Conservation (phyloP, 306 rosid species). For the Lagenaria siceraria region DNA sequence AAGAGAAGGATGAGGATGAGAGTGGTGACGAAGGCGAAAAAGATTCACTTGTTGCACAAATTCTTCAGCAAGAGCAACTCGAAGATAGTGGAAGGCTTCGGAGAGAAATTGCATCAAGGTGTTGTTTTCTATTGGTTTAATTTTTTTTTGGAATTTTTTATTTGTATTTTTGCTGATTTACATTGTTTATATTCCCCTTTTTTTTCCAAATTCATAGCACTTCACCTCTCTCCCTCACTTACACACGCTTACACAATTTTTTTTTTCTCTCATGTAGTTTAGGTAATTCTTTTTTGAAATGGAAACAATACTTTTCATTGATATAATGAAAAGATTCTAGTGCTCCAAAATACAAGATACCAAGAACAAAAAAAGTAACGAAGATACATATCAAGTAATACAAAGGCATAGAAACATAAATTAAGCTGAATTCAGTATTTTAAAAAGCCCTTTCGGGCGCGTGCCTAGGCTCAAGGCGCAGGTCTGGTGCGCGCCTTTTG, state of each 20-base stretch:
- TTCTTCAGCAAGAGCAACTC: slow-evolving; percentile 58
- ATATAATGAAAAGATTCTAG: no score
- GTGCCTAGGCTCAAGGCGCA: no score
- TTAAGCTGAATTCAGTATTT: no score
- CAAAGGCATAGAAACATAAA: no score
- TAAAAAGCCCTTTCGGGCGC: no score
- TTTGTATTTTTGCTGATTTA: background rate
- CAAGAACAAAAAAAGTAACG: no score
- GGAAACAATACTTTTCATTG: no score
- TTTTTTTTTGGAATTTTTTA: background rate
- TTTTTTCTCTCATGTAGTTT: background rate
- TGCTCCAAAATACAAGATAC: no score
- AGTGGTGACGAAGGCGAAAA: slow-evolving; percentile 36
- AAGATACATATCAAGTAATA: no score
- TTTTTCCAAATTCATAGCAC: background rate
- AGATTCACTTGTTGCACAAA: slow-evolving; percentile 60
- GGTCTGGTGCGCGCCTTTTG: no score
- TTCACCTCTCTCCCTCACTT: background rate
- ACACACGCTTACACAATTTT: background rate
- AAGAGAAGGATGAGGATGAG: slow-evolving; percentile 19
- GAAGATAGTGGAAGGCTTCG: slow-evolving; percentile 81
- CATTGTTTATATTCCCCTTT: background rate
- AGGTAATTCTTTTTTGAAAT: no score
- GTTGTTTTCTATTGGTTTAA: background rate
- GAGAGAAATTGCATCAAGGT: slow-evolving; percentile 66